These are phyloP conservation scores for Colletotrichum caudatum DNA, from an alignment of 2,329 filamentous ascomycete genomes.

Conservation along the genomic window DNA sequence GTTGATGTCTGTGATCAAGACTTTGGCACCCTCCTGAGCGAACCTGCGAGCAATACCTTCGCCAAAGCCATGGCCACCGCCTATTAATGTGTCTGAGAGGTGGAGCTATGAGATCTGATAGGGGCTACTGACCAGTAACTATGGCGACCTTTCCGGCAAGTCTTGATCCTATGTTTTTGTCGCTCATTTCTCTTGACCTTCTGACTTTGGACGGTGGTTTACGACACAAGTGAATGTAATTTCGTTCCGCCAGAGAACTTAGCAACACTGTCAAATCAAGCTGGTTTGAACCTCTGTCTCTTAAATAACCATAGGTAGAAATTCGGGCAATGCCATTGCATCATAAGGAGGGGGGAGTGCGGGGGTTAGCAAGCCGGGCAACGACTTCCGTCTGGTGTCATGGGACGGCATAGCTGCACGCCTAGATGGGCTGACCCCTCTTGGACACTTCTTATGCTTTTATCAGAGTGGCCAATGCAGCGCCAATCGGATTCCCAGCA, in stretches of 20 bases:
- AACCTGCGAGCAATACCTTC: slow-evolving; percentile 71
- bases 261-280: background rate
- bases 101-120: no score
- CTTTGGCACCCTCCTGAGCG: slow-evolving; percentile 68
- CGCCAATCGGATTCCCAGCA: background rate
- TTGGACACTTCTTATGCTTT: background rate
- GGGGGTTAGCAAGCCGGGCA: slow-evolving; percentile 31
- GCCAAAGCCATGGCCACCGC: slow-evolving; percentile 65
- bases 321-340: slow-evolving; percentile 16
- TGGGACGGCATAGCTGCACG: background rate
- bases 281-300: background rate
- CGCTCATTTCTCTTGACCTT: slow-evolving; percentile 8
- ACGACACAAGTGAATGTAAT: background rate
- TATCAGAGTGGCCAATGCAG: background rate
- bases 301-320: background rate
- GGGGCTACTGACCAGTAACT: slow-evolving; percentile 13
- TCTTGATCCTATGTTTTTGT: slow-evolving; percentile 6
- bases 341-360: slow-evolving; percentile 37
- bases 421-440: background rate
- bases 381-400: slow-evolving; percentile 30
- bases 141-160: slow-evolving; percentile 31
- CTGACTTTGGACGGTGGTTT: no score
- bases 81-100: slow-evolving; percentile 1
- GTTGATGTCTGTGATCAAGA: slow-evolving; percentile 73
- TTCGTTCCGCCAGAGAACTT: background rate